Conservation (phyloP, 1,284 basidiomycete genomes). For the Boletus smithii region DNA sequence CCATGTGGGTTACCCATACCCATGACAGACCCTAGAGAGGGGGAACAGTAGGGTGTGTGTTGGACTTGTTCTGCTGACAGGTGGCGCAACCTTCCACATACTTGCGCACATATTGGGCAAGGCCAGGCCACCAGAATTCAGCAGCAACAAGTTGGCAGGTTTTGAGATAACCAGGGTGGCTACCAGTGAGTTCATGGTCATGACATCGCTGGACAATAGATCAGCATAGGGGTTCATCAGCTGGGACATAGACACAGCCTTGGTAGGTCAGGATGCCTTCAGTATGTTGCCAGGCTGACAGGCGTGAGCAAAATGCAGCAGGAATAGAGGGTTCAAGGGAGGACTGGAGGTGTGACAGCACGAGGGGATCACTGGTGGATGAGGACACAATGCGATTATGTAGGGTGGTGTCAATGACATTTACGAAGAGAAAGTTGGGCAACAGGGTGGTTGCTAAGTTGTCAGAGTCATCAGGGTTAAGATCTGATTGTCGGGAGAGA, state of each 20-base stretch:
- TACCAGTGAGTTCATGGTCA: background rate
- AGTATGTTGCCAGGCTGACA: background rate
- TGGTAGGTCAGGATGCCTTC: background rate
- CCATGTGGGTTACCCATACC: too few species aligned
- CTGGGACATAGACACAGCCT: background rate
- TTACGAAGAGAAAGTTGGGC: background rate
- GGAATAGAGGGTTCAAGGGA: background rate
- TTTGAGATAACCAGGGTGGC: background rate
- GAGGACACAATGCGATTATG: background rate
- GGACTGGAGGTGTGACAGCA: background rate
- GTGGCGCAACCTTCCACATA: too few species aligned
- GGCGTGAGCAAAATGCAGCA: background rate
- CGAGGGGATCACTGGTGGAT: background rate
- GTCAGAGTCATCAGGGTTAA: background rate
- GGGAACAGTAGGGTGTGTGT: too few species aligned
- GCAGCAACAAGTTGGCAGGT: background rate
- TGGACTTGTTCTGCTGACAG: too few species aligned
- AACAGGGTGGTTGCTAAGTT: background rate
- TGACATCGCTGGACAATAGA: background rate
- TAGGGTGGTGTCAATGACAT: background rate
- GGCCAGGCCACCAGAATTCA: slow-evolving; percentile 19
- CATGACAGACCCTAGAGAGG: too few species aligned
- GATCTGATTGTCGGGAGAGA: background rate
- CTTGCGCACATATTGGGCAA: background rate
- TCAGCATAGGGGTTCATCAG: too few species aligned